Evolutionary conservation across 2,329 filamentous ascomycete species (phyloP).

Genomic region (Colletotrichum tanaceti): DNA sequence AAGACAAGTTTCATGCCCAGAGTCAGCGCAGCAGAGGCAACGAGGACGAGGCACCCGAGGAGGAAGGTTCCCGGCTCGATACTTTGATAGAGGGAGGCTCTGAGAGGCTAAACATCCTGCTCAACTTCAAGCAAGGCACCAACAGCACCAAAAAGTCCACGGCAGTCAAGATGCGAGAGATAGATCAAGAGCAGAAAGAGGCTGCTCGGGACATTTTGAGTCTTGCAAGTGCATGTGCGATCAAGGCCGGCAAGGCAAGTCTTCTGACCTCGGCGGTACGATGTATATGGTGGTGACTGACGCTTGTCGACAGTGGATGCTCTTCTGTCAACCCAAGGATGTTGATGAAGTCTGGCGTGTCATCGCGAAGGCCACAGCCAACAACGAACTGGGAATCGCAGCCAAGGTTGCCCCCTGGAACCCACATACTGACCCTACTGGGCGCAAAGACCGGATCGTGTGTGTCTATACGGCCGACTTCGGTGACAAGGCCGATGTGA

Average conservation of each 20-base stretch:
- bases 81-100: slow-evolving; percentile 65
- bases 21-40: slow-evolving; percentile 57
- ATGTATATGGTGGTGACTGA: neutral
- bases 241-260: slow-evolving; percentile 74
- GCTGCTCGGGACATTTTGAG: slow-evolving; percentile 67
- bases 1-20: slow-evolving; percentile 48
- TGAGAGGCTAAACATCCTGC: slow-evolving; percentile 60
- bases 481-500: slow-evolving; percentile 74
- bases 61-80: slow-evolving; percentile 57
- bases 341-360: slow-evolving; percentile 74
- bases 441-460: slow-evolving; percentile 67
- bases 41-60: slow-evolving; percentile 62
- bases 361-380: slow-evolving; percentile 74
- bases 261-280: neutral
- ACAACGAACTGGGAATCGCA: slow-evolving; percentile 75
- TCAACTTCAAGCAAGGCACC: slow-evolving; percentile 62
- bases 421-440: slow-evolving; percentile 52
- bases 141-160: slow-evolving; percentile 50
- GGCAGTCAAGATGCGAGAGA: slow-evolving; percentile 55
- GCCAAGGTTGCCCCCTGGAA: slow-evolving; percentile 77
- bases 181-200: slow-evolving; percentile 62
- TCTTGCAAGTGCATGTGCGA: slow-evolving; percentile 68
- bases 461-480: slow-evolving; percentile 86
- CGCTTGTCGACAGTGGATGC: slow-evolving; percentile 71
- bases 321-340: slow-evolving; percentile 68